These are phyloP conservation scores for Linum tenue DNA, from an alignment of 345 rosid genomes.

Conservation along the genomic window DNA sequence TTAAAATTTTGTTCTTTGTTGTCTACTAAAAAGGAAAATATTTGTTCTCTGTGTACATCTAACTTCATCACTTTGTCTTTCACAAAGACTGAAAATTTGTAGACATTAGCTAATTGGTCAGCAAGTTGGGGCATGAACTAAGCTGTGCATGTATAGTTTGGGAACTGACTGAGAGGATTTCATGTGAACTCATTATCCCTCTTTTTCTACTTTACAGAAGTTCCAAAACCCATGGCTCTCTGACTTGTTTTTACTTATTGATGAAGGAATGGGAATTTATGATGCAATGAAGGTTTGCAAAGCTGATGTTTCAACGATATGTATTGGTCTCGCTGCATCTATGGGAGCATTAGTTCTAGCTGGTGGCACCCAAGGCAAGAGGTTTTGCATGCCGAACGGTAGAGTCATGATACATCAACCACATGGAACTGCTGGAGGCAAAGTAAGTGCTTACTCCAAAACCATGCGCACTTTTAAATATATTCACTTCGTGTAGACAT, in stretches of 20 bases:
- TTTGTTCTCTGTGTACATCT: too few species aligned
- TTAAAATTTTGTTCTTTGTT: too few species aligned
- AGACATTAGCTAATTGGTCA: too few species aligned
- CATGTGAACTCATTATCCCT: neutral
- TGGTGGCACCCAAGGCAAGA: constrained; percentile 82
- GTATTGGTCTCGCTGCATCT: constrained; percentile 88
- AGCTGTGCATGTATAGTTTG: too few species aligned
- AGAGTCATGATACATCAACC: constrained; percentile 95
- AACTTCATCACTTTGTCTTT: too few species aligned
- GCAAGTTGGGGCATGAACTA: too few species aligned
- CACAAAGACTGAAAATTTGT: too few species aligned
- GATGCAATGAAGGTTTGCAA: constrained; percentile 94
- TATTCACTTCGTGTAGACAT: too few species aligned
- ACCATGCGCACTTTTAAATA: too few species aligned
- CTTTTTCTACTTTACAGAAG: neutral
- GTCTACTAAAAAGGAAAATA: too few species aligned
- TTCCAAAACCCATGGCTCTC: neutral
- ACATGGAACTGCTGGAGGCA: constrained; percentile 81
- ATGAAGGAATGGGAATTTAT: constrained; percentile 83
- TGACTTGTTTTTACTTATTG: constrained; percentile 12
- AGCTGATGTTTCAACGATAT: constrained; percentile 93
- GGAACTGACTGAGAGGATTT: too few species aligned
- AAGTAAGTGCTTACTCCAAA: constrained; percentile 30
- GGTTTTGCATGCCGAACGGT: constrained; percentile 92
- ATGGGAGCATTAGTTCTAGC: constrained; percentile 91